Evolutionary conservation across 768 basidiomycete species (phyloP).

Genomic region (Dictyophora rubrovolvata): DNA sequence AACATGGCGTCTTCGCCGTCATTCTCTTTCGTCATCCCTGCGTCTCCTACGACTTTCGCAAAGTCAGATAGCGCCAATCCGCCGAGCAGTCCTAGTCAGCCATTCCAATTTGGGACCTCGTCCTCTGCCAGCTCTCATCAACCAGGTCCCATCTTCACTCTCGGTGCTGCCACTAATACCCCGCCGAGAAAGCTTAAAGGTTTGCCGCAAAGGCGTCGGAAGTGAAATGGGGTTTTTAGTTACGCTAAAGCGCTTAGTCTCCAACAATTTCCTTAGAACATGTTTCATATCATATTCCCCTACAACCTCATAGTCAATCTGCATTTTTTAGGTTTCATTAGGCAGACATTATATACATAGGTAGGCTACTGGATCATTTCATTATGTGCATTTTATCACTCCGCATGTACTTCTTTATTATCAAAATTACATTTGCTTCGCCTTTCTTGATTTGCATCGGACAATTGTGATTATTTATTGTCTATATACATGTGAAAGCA

Average conservation of each 20-base stretch:
- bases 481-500: too few relatives aligned
- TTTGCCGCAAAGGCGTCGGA: slow-evolving; percentile 1
- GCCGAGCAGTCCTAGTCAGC: slow-evolving; percentile 2
- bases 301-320: neutral
- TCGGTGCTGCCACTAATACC: neutral
- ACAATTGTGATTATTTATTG: too few relatives aligned
- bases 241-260: neutral
- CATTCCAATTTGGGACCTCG: slow-evolving; percentile 7
- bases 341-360: neutral
- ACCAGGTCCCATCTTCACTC: neutral
- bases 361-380: neutral
- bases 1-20: neutral
- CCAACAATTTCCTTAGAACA: neutral
- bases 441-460: too few relatives aligned
- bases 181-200: slow-evolving; percentile 5
- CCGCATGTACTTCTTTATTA: neutral
- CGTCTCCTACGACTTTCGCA: neutral
- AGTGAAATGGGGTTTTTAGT: neutral
- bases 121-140: neutral
- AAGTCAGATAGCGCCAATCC: neutral
- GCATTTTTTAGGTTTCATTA: neutral
- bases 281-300: slow-evolving; percentile 5
- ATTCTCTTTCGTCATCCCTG: slow-evolving; percentile 1
- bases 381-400: neutral
- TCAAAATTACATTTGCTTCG: neutral